Evolutionary conservation across 768 basidiomycete genomes (phyloP).

Genomic region (Lactifluus hygrophoroides): DNA sequence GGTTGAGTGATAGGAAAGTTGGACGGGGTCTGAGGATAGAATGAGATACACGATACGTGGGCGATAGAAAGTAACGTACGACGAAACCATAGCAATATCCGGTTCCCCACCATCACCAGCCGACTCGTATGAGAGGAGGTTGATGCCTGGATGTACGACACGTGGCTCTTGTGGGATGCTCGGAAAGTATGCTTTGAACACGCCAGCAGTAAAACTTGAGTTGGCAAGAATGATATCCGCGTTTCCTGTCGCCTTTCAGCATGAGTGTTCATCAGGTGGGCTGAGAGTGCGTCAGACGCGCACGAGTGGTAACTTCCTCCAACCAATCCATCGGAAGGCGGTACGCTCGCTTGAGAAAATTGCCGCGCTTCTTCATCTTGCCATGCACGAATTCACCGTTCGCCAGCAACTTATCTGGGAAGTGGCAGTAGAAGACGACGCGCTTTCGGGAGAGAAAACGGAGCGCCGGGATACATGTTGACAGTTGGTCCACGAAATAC

Average conservation of each 20-base stretch:
- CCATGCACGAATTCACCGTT: constrained; percentile 59
- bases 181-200: constrained; percentile 70
- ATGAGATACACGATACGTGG: background rate
- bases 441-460: constrained; percentile 58
- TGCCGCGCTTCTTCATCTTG: constrained; percentile 31
- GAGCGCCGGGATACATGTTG: constrained; percentile 82
- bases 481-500: constrained; percentile 92
- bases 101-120: constrained; percentile 35
- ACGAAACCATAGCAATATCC: constrained; percentile 45
- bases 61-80: constrained; percentile 36
- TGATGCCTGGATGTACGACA: constrained; percentile 96
- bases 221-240: constrained; percentile 90
- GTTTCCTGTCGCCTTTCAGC: constrained; percentile 44
- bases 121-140: constrained; percentile 59
- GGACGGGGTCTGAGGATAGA: constrained; percentile 42
- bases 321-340: constrained; percentile 83
- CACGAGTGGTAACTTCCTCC: constrained; percentile 86
- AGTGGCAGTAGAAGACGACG: constrained; percentile 96
- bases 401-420: constrained; percentile 89
- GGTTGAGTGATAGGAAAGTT: constrained; percentile 82
- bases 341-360: constrained; percentile 67
- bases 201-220: constrained; percentile 78
- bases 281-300: constrained; percentile 26
- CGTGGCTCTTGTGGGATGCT: constrained; percentile 52
- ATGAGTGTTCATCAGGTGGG: background rate